Conservation (phyloP, 768 basidiomycete genomes). For the Amanita molliuscula region DNA sequence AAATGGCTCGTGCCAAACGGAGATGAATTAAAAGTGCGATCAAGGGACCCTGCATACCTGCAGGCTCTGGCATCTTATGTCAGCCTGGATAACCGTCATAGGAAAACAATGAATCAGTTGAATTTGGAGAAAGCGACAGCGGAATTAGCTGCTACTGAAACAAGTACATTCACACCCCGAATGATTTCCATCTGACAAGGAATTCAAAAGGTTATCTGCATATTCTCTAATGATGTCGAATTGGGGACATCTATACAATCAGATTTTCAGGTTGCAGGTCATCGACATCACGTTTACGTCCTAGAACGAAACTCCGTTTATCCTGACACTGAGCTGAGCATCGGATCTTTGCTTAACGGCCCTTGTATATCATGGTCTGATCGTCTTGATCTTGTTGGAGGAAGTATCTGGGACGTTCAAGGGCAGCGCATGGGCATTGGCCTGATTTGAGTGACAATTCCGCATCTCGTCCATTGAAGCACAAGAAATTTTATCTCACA, state of each 20-base stretch:
- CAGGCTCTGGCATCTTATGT: slow-evolving; percentile 34
- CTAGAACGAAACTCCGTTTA: slow-evolving; percentile 36
- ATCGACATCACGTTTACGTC: slow-evolving; percentile 47
- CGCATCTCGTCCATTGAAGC: not conserved
- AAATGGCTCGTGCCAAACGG: slow-evolving; percentile 12
- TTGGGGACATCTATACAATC: slow-evolving; percentile 42
- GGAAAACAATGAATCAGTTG: slow-evolving; percentile 33
- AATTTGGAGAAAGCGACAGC: slow-evolving; percentile 33
- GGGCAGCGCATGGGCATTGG: slow-evolving; percentile 42
- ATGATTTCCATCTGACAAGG: not conserved
- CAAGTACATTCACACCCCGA: not conserved
- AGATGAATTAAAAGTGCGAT: slow-evolving; percentile 1
- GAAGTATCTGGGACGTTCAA: slow-evolving; percentile 43
- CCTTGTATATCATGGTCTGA: slow-evolving; percentile 43
- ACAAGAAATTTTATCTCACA: not conserved
- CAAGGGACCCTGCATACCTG: slow-evolving; percentile 29
- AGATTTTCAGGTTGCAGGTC: slow-evolving; percentile 34
- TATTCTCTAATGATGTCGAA: slow-evolving; percentile 40
- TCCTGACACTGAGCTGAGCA: slow-evolving; percentile 47
- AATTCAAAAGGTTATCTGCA: slow-evolving; percentile 30
- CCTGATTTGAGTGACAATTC: slow-evolving; percentile 20
- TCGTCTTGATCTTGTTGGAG: slow-evolving; percentile 40
- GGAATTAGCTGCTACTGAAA: slow-evolving; percentile 42
- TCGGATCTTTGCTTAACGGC: slow-evolving; percentile 46
- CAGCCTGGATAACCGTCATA: slow-evolving; percentile 39